phyloP scores from a whole-genome alignment of 2,329 filamentous ascomycete species.

The Exophiala oligosperma region DNA sequence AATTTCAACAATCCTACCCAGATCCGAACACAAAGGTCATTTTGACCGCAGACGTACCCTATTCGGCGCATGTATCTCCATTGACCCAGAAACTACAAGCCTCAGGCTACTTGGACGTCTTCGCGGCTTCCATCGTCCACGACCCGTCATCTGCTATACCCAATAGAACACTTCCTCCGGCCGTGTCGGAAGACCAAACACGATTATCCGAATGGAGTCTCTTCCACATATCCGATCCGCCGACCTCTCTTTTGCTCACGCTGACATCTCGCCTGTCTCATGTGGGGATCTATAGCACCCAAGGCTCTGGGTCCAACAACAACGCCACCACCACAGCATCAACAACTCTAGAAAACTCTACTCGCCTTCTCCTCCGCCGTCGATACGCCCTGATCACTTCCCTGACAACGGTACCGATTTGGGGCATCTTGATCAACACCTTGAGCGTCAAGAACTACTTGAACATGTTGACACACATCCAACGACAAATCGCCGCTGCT shows the following conservation, averaged over 20 bases:
- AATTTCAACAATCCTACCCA: constrained; percentile 69
- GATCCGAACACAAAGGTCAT: constrained; percentile 66
- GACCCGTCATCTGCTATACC: constrained; percentile 79
- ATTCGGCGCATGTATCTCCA: constrained; percentile 68
- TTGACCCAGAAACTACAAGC: constrained; percentile 57
- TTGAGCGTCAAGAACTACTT: constrained; percentile 90
- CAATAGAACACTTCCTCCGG: constrained; percentile 69
- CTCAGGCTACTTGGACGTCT: constrained; percentile 68
- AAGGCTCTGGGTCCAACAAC: constrained; percentile 62
- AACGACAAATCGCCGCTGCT: constrained; percentile 69
- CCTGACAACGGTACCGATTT: constrained; percentile 76
- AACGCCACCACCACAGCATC: constrained; percentile 19
- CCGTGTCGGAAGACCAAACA: constrained; percentile 46
- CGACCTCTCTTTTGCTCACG: constrained; percentile 79
- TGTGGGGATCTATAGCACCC: constrained; percentile 76
- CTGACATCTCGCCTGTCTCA: constrained; percentile 78
- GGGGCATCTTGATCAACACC: constrained; percentile 95
- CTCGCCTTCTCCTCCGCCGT: constrained; percentile 67
- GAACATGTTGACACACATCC: constrained; percentile 72
- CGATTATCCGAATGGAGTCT: constrained; percentile 67
- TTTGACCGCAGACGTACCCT: constrained; percentile 88
- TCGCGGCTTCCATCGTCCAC: constrained; percentile 71
- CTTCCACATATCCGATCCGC: constrained; percentile 82
- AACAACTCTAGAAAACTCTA: constrained; percentile 48
- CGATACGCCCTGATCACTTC: constrained; percentile 85